A percentile compares a stretch with the other conserved stretches of the same genome.
Evolutionary conservation across 345 rosid genomes (phyloP).

Genomic region (Brassica juncea): DNA sequence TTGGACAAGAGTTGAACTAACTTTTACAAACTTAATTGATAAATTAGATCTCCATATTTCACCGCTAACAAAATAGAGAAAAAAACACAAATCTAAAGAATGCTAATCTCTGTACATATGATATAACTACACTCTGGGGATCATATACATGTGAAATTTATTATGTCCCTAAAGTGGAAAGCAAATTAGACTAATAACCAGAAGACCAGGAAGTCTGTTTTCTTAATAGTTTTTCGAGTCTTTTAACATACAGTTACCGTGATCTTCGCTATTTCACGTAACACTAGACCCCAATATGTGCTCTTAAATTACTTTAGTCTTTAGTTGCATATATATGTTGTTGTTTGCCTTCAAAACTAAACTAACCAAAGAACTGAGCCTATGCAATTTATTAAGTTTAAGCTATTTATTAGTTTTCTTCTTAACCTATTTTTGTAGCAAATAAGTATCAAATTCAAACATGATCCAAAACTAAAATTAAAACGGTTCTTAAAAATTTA

Average conservation of each 20-base stretch:
- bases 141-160: background rate
- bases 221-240: conserved; percentile 19
- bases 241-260: conserved; percentile 32
- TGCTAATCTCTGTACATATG: background rate
- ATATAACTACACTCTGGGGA: background rate
- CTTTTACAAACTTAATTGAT: background rate
- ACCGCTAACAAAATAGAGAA: background rate
- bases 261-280: conserved; percentile 32
- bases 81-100: background rate
- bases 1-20: background rate
- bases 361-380: conserved; percentile 7
- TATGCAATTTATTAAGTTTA: background rate
- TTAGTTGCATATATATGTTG: background rate
- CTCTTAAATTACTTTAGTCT: background rate
- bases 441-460: background rate
- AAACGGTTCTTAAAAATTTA: background rate
- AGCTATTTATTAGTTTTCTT: background rate
- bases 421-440: background rate
- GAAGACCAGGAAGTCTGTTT: conserved; percentile 37
- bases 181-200: conserved; percentile 20
- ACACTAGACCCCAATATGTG: conserved; percentile 31
- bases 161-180: conserved; percentile 20
- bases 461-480: background rate
- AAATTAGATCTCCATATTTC: background rate
- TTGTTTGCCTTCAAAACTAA: background rate